Base-by-base conservation (phyloP, 768 basidiomycete genomes). In the Austroboletus festivus region DNA sequence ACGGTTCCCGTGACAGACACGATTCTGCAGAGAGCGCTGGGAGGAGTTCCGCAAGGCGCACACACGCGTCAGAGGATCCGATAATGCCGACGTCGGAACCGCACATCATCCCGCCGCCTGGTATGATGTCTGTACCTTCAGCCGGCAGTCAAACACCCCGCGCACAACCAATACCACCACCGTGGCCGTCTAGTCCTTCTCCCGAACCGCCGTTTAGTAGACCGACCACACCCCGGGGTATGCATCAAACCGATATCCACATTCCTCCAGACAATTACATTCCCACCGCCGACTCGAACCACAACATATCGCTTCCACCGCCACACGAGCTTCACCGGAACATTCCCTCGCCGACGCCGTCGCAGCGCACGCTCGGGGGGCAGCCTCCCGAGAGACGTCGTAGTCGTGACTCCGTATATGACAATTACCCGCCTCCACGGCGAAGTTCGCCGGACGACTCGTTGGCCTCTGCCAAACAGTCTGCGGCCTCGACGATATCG, bases 241-340 rank as follows among this genome's bases (percentile, higher is more conserved):
- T 50, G 2, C 57, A 42, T 13, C 53, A 38, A 15, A 15, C 54
- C n/a, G 62, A 58, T 2, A 55, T 69, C 12, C 50, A 63, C 9
- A 41, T 74, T 9, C 77, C 71, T 7, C 77, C 76, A 0, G 79
- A 81, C n/a, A 70, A 68, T 5, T 80, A 67, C 48, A 78, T 81
- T 46, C 79, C 80, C 0, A 69, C n/a, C 39, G 73, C 51, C 31
- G 73, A 68, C 13, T 48, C 66, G 0, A 66, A 73, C 47, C 66
- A 68, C 10, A 59, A 66, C 18, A 77, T 78, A 16, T 51, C 62
- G 5, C 64, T 81, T n/a, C 78, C 78, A 5, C 73, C 79, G 18
- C 80, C 80, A 1, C 75, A 80, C 46, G 78, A 73, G 48, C 51
- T 80, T 18, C 69, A 65, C 16, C 61, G 60, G 30, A 48, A 4